Base-by-base conservation (phyloP, 192 early-diverging fungal species). In the Helicostylum pulchrum region DNA sequence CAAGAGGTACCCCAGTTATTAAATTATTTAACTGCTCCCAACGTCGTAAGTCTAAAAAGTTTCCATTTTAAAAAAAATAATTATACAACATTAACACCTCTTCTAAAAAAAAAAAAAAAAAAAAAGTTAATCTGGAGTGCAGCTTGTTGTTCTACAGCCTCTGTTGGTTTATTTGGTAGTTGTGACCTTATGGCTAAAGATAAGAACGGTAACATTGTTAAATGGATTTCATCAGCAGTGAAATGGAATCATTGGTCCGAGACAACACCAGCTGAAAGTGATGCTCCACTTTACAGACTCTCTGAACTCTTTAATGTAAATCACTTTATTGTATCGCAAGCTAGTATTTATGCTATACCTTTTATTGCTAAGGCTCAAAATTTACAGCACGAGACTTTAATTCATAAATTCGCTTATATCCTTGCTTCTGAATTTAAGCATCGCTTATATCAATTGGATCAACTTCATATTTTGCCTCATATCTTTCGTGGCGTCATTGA, bases 271-370 rank as follows among this genome's bases (percentile, higher is more conserved):
- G 19, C 14, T 9, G 32, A 32, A 61, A 74, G 84, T 67, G 86
- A 91, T 52, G 79, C 87, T 5, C 86, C 88, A 1, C 66, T 89
- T 31, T 62, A 71, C n/a, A 74, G 87, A 48, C 72, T 93, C 20
- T 81, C 88, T 0, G 89, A 91, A 66, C 75, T 91, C 11, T 92
- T 93, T 60, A 92, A 93, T 61, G 90, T 91, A 15, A 93, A 93
- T 67, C 90, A 93, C 58, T 88, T 89, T 65, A 92, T 93, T 53
- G 78, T 92, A 2, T 92, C 90, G 1, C 85, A 92, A 73, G 89
- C 91, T 11, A 86, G 80, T 51, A 82, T 87, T 2, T 81, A 84
- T 64, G 80, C 87, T 44, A 83, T 85, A 15, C 90, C 87, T 14
- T 85, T 93, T 51, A 74, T 87, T 59, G 65, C 80, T n/a, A 76